A percentile compares a stretch with the other conserved stretches of the same genome.
Evolutionary conservation across 2,329 filamentous ascomycete species (phyloP).

Genomic region (Exophiala xenobiotica): DNA sequence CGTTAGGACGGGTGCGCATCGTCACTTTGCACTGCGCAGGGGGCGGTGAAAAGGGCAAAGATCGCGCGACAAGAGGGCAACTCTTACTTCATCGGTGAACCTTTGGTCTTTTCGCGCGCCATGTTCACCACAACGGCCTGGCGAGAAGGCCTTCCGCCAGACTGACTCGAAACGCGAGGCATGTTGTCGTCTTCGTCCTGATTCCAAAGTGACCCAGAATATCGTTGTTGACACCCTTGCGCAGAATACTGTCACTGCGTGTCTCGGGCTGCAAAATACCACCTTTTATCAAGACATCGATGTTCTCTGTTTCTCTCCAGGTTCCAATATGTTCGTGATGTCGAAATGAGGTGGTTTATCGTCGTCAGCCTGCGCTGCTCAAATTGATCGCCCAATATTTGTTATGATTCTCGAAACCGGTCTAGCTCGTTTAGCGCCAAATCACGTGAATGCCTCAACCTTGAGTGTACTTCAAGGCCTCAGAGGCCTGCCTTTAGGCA

Average conservation of each 20-base stretch:
- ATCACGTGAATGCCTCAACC: no score
- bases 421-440: slow-evolving; percentile 6
- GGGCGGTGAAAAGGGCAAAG: neutral
- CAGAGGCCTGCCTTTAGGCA: no score
- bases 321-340: no score
- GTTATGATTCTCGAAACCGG: slow-evolving; percentile 12
- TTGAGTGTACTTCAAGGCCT: no score
- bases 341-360: no score
- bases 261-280: no score
- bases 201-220: neutral
- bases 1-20: no score
- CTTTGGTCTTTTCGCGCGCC: slow-evolving; percentile 37
- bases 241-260: no score
- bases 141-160: slow-evolving; percentile 13
- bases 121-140: slow-evolving; percentile 27
- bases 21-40: no score
- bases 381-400: slow-evolving; percentile 1
- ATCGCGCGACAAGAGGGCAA: neutral
- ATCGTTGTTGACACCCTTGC: no score
- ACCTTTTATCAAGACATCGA: no score
- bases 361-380: neutral
- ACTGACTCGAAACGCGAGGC: slow-evolving; percentile 24
- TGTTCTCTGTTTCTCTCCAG: no score
- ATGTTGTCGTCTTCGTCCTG: slow-evolving; percentile 13
- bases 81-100: slow-evolving; percentile 51